These are phyloP conservation scores for Prunus yedoensis DNA, from an alignment of 331 rosid genomes.

Conservation along the genomic window DNA sequence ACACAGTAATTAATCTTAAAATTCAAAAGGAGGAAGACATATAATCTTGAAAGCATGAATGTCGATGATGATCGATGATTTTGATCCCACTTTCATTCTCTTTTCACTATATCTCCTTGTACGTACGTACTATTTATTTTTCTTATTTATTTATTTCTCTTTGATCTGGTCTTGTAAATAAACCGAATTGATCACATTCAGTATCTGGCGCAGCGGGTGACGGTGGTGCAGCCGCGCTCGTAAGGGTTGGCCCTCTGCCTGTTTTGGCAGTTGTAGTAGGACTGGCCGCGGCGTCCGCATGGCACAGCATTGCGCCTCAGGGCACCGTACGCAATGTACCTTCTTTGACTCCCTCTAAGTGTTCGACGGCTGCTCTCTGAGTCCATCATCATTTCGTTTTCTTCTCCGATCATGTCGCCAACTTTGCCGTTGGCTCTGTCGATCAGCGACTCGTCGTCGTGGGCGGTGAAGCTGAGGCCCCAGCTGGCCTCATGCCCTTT, in stretches of 20 bases:
- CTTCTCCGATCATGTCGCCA: constrained; percentile 31
- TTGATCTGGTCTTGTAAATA: no score
- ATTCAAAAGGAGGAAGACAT: not conserved
- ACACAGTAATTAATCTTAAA: not conserved
- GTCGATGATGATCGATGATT: not conserved
- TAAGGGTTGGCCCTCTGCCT: constrained; percentile 39
- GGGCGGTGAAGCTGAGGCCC: not conserved
- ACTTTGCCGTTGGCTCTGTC: not conserved
- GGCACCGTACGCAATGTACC: constrained; percentile 36
- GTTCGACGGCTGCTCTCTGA: constrained; percentile 18
- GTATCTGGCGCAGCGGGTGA: constrained; percentile 42
- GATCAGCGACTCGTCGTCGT: not conserved
- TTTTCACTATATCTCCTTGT: constrained; percentile 1
- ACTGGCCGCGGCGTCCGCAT: constrained; percentile 37
- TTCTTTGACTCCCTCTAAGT: not conserved
- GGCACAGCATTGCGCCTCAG: constrained; percentile 24
- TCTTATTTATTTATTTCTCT: not conserved
- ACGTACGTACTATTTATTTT: constrained; percentile 11
- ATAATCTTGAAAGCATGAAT: not conserved
- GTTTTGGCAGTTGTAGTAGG: constrained; percentile 41
- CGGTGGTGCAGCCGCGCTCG: constrained; percentile 37
- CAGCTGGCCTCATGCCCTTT: constrained; percentile 8
- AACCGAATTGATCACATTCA: not conserved
- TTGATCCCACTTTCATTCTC: not conserved
- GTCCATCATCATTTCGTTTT: constrained; percentile 44